phyloP scores from a whole-genome alignment of 2,329 filamentous ascomycete genomes.

The Cordyceps tenuipes region DNA sequence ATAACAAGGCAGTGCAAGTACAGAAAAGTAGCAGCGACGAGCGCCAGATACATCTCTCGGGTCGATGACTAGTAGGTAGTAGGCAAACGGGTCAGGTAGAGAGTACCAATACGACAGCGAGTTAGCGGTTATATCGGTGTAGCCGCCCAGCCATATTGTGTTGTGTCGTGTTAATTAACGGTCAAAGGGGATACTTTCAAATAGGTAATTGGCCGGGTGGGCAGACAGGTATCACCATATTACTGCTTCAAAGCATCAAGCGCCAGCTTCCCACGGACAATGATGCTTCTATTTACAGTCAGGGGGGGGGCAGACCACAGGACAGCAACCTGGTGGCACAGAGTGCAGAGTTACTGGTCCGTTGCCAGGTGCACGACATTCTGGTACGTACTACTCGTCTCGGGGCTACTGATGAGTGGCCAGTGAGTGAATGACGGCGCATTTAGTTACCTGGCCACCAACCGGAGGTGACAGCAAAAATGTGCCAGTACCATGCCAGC shows the following conservation, averaged over 20 bases:
- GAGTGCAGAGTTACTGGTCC: background rate
- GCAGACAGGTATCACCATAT: too few species aligned
- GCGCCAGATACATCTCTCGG: too few species aligned
- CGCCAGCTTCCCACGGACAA: background rate
- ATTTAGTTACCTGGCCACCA: background rate
- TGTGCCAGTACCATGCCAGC: background rate
- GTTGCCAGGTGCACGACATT: background rate
- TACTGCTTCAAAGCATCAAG: background rate
- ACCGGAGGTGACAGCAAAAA: background rate
- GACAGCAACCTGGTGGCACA: background rate
- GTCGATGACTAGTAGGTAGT: too few species aligned
- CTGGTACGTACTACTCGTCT: background rate
- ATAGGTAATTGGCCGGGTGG: too few species aligned
- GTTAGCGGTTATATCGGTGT: too few species aligned
- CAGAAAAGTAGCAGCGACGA: too few species aligned
- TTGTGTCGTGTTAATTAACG: too few species aligned
- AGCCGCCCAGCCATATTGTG: too few species aligned
- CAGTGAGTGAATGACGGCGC: background rate
- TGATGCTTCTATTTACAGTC: background rate
- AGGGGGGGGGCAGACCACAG: background rate
- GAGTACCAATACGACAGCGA: too few species aligned
- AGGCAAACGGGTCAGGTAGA: too few species aligned
- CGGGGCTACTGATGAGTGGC: background rate
- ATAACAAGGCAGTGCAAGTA: too few species aligned
- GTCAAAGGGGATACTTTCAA: too few species aligned